phyloP scores from a whole-genome alignment of 2,329 filamentous ascomycete species.

The Sclerotinia glacialis region DNA sequence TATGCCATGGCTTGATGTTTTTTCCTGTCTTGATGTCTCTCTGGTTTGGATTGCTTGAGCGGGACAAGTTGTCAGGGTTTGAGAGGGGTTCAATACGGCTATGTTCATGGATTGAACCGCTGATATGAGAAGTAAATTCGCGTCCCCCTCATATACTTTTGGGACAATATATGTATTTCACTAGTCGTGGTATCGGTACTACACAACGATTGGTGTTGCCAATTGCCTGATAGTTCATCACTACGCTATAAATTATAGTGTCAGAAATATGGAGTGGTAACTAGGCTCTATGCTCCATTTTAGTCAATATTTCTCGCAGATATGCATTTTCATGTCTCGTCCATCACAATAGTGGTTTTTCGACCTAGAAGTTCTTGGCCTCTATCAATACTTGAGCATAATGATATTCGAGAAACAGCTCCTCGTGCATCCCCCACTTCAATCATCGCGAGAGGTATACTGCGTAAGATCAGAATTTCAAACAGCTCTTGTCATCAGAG shows the following conservation, averaged over 20 bases:
- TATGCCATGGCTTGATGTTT: neutral
- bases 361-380: no score
- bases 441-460: neutral
- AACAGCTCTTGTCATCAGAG: neutral
- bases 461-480: neutral
- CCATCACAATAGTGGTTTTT: no score
- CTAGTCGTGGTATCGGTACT: no score
- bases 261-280: no score
- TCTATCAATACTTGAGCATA: no score
- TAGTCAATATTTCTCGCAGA: no score
- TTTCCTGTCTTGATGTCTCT: neutral
- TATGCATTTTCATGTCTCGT: no score
- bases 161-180: neutral
- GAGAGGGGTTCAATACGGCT: neutral
- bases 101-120: neutral
- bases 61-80: neutral
- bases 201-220: no score
- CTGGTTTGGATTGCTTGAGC: neutral
- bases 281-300: no score
- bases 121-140: neutral
- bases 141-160: neutral
- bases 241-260: no score
- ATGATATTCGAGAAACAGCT: no score
- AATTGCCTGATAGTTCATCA: neutral
- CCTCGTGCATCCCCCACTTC: neutral